Base-by-base conservation (phyloP, 352 stramenopile genomes). In the Phytophthora vignae region DNA sequence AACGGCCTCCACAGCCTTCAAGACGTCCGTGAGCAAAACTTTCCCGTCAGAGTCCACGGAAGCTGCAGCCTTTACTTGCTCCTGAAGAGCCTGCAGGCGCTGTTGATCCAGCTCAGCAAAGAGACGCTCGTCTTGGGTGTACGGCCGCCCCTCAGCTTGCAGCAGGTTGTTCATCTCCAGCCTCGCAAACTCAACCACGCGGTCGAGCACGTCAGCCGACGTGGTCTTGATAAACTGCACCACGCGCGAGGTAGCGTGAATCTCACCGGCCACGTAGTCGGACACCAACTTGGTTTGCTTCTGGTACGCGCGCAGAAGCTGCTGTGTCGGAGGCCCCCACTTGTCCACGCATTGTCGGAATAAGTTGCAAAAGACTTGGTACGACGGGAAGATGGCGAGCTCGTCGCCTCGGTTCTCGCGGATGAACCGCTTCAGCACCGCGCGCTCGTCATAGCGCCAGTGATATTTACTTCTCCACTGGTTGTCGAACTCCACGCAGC, bases 351-450 rank as follows among this genome's bases (percentile, higher is more conserved):
- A 83, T n/a, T 73, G 67, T 0, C 67, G 73, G 27, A 84, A 75
- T 5, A 88, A 69, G 64, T 79, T 79, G 69, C 71, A 80, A 49
- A 88, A 86, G 2, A 80, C 70, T 17, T 78, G 65, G 17, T 82
- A 82, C 6, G 78, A 85, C 21, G 73, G 54, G 40, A 84, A 84
- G 56, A 82, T 79, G 0, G 70, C 62, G 29, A 84, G 70, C 42
- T 84, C 77, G 25, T 82, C 74, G 7, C 73, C 69, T 38, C 73
- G 74, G 61, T 82, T 79, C n/a, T 65, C 66, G 3, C 27, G 64
- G 48, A 84, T 80, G 15, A 80, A 73, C 40, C 62, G 42, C 54
- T 78, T 77, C 4, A 80, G 42, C 11, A 60, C 17, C 7, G 76
- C 56, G 8, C 11, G 31, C 17, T 68, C 44, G 29, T 71, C 69